phyloP scores from a whole-genome alignment of 225 moss, liverwort and hornwort genomes.

The Polytrichum commune region DNA sequence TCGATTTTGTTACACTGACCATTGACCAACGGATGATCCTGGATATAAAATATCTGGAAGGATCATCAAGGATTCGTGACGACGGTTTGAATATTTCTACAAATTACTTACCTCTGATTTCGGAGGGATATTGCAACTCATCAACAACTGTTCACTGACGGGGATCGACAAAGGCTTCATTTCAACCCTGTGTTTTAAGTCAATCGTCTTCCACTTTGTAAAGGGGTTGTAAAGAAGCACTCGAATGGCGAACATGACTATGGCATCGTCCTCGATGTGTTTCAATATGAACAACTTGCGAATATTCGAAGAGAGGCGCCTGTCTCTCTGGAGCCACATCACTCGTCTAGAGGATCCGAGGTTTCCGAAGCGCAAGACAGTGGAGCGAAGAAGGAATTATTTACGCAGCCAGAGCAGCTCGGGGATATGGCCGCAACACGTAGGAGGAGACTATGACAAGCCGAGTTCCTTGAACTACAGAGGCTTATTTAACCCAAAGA shows the following conservation, averaged over 20 bases:
- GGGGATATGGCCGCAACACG: constrained; percentile 19
- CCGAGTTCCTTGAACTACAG: constrained; percentile 22
- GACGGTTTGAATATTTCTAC: too few relatives aligned
- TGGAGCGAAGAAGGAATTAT: constrained; percentile 16
- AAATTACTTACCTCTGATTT: too few relatives aligned
- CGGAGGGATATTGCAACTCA: too few relatives aligned
- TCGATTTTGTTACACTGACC: too few relatives aligned
- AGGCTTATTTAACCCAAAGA: constrained; percentile 34
- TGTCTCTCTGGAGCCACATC: constrained; percentile 12
- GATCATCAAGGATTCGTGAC: too few relatives aligned
- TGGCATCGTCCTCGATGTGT: constrained; percentile 20
- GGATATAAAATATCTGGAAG: too few relatives aligned
- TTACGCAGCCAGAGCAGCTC: constrained; percentile 5
- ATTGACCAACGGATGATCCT: too few relatives aligned
- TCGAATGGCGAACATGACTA: constrained; percentile 2
- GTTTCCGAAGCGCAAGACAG: constrained; percentile 2
- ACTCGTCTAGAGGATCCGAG: constrained; percentile 17
- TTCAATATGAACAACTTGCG: constrained; percentile 16
- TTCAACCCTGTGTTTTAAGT: too few relatives aligned
- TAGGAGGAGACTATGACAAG: constrained; percentile 9
- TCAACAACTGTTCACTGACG: too few relatives aligned
- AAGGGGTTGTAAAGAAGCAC: too few relatives aligned
- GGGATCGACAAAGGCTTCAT: too few relatives aligned
- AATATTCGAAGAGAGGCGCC: constrained; percentile 18
- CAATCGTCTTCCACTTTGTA: too few relatives aligned